phyloP scores from a whole-genome alignment of 139 green algal species.

The Tetradesmus obliquus region DNA sequence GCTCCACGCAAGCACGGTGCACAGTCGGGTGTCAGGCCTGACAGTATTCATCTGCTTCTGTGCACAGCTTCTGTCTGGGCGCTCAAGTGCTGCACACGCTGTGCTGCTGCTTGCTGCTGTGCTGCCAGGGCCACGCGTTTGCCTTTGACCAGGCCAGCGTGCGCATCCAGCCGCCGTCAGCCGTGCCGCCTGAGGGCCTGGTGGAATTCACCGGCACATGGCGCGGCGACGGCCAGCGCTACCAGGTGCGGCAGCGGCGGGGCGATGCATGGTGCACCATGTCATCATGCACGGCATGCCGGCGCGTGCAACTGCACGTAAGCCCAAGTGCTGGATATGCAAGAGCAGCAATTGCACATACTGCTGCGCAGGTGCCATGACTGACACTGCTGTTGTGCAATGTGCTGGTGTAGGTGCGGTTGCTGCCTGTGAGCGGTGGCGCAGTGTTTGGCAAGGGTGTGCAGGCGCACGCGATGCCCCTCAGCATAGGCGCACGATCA shows the following conservation, averaged over 20 bases:
- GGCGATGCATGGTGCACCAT: not conserved
- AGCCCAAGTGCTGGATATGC: not conserved
- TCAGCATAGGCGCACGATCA: slow-evolving; percentile 35
- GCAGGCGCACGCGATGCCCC: slow-evolving; percentile 30
- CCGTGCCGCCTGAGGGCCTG: not conserved
- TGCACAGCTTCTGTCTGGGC: no score
- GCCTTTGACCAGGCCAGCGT: slow-evolving; percentile 49
- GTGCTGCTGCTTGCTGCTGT: not conserved
- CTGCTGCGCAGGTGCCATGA: not conserved
- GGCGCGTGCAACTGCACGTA: no score
- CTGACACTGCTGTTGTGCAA: not conserved
- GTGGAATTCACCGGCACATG: slow-evolving; percentile 47
- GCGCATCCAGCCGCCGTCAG: slow-evolving; percentile 15
- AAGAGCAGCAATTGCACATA: not conserved
- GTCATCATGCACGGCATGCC: not conserved
- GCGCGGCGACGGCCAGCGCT: slow-evolving; percentile 43
- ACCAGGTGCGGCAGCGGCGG: slow-evolving; percentile 13
- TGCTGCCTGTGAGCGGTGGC: slow-evolving; percentile 37
- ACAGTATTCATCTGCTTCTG: no score
- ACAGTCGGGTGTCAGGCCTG: no score
- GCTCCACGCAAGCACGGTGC: not conserved
- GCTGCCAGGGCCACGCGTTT: slow-evolving; percentile 50
- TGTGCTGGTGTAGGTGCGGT: not conserved
- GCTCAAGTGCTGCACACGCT: not conserved
- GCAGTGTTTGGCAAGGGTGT: slow-evolving; percentile 29